Evolutionary conservation across 331 rosid species (phyloP), one percentile per base, ranked within the genome.

Genomic region (Quercus tomentella): DNA sequence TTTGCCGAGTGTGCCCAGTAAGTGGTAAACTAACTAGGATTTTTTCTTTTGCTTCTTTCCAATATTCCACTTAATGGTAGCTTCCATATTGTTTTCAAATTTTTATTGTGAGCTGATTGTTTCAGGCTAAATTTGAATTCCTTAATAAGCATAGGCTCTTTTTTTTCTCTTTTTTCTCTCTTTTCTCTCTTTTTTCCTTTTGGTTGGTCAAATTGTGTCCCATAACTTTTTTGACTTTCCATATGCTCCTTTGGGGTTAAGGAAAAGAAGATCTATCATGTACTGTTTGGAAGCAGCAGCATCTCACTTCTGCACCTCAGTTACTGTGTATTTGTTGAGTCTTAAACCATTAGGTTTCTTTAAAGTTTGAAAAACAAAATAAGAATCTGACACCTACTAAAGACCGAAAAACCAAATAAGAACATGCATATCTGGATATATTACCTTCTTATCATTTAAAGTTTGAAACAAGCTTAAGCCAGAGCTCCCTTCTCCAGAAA

Each of bases 1-100:
- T 67, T 58, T 20, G 28, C 72, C 14, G 92, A 88, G 22, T 35
- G 74, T 15, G 80, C 79, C 28, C 83, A 51, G 92, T 90, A 31
- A 84, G 92, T 90, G 28, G 43, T 76, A 30, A 17, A 33, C 22
- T 15, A 37, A 33, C 61, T 6, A 10, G 20, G 45, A 41, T n/a
- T 69, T 12, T 54, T 20, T 31, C 37, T 73, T 25, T 18, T 76
- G 31, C 71, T 73, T 85, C 78, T 51, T 70, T 80, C 33, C 76
- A 25, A 31, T 37, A 65, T 20, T 71, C 70, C 21, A 6, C 22
- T 54, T 23, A 41, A 31, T 79, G 21, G 77, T 72, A 69, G 30
- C 35, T 63, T 65, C 70, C 56, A 56, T 79, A 56, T 20, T 56
- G 6, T 65, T 21, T 56, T 71, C n/a, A 11, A 16, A 72, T 54